Percentiles rank a stretch among this genome's conserved stretches.
These are phyloP conservation scores for Alnus rubra DNA, from an alignment of 306 rosid genomes.

Conservation along the genomic window DNA sequence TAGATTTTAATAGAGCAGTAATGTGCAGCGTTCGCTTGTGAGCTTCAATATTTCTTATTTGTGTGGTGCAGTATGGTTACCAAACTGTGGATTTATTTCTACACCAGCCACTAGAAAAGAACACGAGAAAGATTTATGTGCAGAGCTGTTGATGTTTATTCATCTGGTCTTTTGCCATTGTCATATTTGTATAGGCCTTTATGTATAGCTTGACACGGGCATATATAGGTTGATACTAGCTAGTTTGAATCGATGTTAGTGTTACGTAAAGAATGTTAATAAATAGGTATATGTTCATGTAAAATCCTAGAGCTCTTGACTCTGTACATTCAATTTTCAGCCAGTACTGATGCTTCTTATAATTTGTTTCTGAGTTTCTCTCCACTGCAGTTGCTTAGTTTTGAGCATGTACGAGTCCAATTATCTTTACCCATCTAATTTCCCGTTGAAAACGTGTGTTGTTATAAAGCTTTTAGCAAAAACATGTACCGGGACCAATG, in stretches of 20 bases:
- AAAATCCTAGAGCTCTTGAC: neutral
- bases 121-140: neutral
- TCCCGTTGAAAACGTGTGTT: too few relatives aligned
- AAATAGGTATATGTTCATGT: neutral
- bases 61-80: constrained; percentile 26
- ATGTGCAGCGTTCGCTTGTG: constrained; percentile 67
- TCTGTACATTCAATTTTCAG: neutral
- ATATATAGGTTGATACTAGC: neutral
- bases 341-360: neutral
- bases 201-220: neutral
- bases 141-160: neutral
- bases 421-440: too few relatives aligned
- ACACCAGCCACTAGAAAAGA: neutral
- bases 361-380: neutral
- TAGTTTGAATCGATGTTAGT: neutral
- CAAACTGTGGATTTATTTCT: constrained; percentile 15
- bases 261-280: neutral
- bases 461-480: too few relatives aligned
- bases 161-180: neutral
- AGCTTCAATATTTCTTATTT: constrained; percentile 25
- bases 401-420: too few relatives aligned
- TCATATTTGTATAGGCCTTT: neutral
- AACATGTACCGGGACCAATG: too few relatives aligned
- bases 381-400: neutral
- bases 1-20: constrained; percentile 62